These are phyloP conservation scores for Lavandula angustifolia DNA, from an alignment of 257 asterid species.

Conservation along the genomic window DNA sequence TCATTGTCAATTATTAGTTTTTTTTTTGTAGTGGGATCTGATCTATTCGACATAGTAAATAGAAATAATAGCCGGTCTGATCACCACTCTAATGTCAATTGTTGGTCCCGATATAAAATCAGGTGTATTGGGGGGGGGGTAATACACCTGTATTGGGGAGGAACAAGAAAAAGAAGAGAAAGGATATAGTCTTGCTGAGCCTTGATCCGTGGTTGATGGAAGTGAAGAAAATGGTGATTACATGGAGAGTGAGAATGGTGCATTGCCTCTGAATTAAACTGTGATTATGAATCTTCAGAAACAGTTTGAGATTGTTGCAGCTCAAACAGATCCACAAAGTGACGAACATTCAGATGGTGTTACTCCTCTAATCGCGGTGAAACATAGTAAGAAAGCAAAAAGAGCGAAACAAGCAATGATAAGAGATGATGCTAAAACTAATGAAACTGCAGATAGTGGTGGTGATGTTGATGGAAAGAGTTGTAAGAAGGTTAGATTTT, in stretches of 20 bases:
- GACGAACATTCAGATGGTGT: constrained; percentile 40
- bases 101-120: too few relatives aligned
- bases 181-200: constrained; percentile 34
- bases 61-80: too few relatives aligned
- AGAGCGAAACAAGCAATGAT: constrained; percentile 37
- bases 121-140: too few relatives aligned
- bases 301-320: constrained; percentile 85
- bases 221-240: constrained; percentile 38
- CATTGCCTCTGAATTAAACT: constrained; percentile 42
- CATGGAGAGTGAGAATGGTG: constrained; percentile 39
- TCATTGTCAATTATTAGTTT: too few relatives aligned
- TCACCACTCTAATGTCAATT: too few relatives aligned
- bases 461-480: constrained; percentile 47
- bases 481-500: constrained; percentile 75
- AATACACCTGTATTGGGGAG: too few relatives aligned
- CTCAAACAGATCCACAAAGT: constrained; percentile 47
- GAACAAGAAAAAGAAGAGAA: constrained; percentile 43
- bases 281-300: constrained; percentile 80
- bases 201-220: constrained; percentile 12
- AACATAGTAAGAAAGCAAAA: constrained; percentile 44
- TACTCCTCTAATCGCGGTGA: constrained; percentile 39
- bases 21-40: too few relatives aligned
- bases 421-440: constrained; percentile 19
- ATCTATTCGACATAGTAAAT: too few relatives aligned
- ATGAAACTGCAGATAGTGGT: constrained; percentile 35